phyloP scores from a whole-genome alignment of 2,329 filamentous ascomycete genomes.

The Sclerotinia spermophila region DNA sequence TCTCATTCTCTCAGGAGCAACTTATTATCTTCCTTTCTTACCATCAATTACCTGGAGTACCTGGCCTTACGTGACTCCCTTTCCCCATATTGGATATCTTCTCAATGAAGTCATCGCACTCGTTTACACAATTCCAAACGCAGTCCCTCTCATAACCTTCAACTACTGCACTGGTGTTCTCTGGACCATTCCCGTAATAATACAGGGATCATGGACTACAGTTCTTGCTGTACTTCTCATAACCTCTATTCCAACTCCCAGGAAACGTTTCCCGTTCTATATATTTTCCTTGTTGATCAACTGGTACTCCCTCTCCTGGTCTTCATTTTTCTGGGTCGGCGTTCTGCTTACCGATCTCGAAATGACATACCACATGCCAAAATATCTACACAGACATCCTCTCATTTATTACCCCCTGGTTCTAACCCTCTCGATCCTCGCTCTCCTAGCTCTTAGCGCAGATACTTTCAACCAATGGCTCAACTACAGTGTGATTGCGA shows the following conservation, averaged over 20 bases:
- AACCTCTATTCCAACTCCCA: slow-evolving; percentile 44
- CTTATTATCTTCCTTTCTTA: slow-evolving; percentile 43
- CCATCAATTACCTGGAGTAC: slow-evolving; percentile 46
- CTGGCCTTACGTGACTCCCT: slow-evolving; percentile 45
- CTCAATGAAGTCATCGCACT: slow-evolving; percentile 45
- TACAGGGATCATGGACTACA: slow-evolving; percentile 46
- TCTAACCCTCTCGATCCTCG: slow-evolving; percentile 35
- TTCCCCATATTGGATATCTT: slow-evolving; percentile 42
- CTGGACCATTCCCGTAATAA: slow-evolving; percentile 48
- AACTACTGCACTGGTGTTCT: slow-evolving; percentile 49
- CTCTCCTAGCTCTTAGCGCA: slow-evolving; percentile 21
- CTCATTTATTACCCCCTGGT: slow-evolving; percentile 40
- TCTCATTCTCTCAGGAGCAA: slow-evolving; percentile 44
- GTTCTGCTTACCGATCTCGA: slow-evolving; percentile 45
- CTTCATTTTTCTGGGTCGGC: slow-evolving; percentile 45
- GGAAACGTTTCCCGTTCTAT: slow-evolving; percentile 47
- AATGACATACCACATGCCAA: slow-evolving; percentile 44
- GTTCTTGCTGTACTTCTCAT: slow-evolving; percentile 44
- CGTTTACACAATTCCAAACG: slow-evolving; percentile 46
- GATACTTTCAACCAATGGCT: slow-evolving; percentile 24
- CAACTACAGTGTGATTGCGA: slow-evolving; percentile 27
- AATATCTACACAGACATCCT: slow-evolving; percentile 39
- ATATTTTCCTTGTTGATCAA: slow-evolving; percentile 42
- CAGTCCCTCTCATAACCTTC: slow-evolving; percentile 45
- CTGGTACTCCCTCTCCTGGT: slow-evolving; percentile 48